Evolutionary conservation across 2,329 filamentous ascomycete genomes (phyloP).

Genomic region (Diplodia intermedia): DNA sequence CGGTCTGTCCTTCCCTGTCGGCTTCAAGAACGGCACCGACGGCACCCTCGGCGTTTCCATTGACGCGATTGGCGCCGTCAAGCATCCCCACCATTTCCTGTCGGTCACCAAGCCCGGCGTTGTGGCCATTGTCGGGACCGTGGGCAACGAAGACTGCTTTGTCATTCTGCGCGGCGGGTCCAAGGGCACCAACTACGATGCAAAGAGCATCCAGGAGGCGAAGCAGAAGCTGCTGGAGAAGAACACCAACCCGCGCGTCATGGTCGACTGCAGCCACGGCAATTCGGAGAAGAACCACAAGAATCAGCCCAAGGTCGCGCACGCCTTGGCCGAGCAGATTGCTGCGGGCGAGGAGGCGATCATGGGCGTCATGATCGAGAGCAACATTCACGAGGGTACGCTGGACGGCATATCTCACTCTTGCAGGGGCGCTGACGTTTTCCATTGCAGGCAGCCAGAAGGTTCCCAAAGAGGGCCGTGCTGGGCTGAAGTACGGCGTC

Average conservation of each 20-base stretch:
- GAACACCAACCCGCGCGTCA: slow-evolving; percentile 76
- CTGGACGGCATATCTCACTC: slow-evolving; percentile 31
- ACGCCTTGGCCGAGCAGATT: slow-evolving; percentile 82
- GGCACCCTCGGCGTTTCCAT: slow-evolving; percentile 88
- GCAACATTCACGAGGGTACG: slow-evolving; percentile 90
- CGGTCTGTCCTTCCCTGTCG: slow-evolving; percentile 94
- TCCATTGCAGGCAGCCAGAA: slow-evolving; percentile 77
- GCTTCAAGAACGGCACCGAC: slow-evolving; percentile 99
- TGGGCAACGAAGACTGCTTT: slow-evolving; percentile 96
- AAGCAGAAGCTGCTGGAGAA: slow-evolving; percentile 80
- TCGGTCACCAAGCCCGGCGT: slow-evolving; percentile 97
- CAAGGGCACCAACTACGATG: slow-evolving; percentile 92
- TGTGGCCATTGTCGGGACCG: slow-evolving; percentile 91
- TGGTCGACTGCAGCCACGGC: slow-evolving; percentile 98
- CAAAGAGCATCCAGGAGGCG: slow-evolving; percentile 80
- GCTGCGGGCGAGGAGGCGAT: slow-evolving; percentile 82
- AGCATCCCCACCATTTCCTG: slow-evolving; percentile 93
- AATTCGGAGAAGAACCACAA: slow-evolving; percentile 96
- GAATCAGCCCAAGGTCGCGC: slow-evolving; percentile 95
- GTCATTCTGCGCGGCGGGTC: slow-evolving; percentile 93
- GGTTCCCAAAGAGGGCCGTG: slow-evolving; percentile 84
- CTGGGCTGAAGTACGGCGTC: slow-evolving; percentile 87
- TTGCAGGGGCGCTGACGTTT: slow-evolving; percentile 9
- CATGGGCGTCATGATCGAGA: slow-evolving; percentile 99
- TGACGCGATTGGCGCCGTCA: slow-evolving; percentile 92